A percentile compares a stretch with the other conserved stretches of the same genome.
Evolutionary conservation across 2,329 filamentous ascomycete species (phyloP).

Genomic region (Bipolaris gigantea): DNA sequence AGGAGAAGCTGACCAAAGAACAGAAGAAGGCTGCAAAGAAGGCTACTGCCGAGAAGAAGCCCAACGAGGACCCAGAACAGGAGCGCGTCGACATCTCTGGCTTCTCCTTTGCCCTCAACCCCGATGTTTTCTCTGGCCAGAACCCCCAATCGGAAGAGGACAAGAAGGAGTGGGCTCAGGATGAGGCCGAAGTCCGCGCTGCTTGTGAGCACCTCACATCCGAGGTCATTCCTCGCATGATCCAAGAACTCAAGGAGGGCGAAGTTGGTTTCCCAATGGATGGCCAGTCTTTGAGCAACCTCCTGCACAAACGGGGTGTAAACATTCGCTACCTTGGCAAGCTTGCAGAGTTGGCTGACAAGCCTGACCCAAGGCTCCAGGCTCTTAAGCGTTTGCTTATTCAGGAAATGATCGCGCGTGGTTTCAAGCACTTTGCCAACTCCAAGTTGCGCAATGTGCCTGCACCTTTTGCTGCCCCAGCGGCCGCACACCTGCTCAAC

Average conservation of each 20-base stretch:
- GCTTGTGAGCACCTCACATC: constrained; percentile 77
- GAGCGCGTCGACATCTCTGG: constrained; percentile 82
- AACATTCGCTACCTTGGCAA: constrained; percentile 95
- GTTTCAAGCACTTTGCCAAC: constrained; percentile 90
- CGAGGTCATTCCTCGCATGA: constrained; percentile 78
- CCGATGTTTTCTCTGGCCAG: constrained; percentile 93
- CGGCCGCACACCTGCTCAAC: constrained; percentile 86
- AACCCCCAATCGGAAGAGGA: constrained; percentile 86
- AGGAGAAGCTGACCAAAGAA: constrained; percentile 22
- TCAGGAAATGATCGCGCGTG: constrained; percentile 93
- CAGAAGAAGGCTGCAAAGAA: constrained; percentile 26
- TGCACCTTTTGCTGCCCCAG: constrained; percentile 75
- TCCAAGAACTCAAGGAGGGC: constrained; percentile 85
- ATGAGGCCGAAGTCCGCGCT: constrained; percentile 85
- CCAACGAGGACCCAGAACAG: constrained; percentile 47
- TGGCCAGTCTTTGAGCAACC: constrained; percentile 82
- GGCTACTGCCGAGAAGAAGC: constrained; percentile 16
- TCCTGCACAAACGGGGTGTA: constrained; percentile 95
- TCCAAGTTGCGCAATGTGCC: constrained; percentile 79
- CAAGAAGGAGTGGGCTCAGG: constrained; percentile 76
- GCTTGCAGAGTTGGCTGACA: constrained; percentile 67
- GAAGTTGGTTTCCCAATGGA: constrained; percentile 99
- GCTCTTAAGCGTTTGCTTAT: constrained; percentile 76
- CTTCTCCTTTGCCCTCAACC: constrained; percentile 88
- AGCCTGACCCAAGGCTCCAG: constrained; percentile 66